Evolutionary conservation across 768 basidiomycete genomes (phyloP).

Genomic region (Candolleomyces efflorescens): DNA sequence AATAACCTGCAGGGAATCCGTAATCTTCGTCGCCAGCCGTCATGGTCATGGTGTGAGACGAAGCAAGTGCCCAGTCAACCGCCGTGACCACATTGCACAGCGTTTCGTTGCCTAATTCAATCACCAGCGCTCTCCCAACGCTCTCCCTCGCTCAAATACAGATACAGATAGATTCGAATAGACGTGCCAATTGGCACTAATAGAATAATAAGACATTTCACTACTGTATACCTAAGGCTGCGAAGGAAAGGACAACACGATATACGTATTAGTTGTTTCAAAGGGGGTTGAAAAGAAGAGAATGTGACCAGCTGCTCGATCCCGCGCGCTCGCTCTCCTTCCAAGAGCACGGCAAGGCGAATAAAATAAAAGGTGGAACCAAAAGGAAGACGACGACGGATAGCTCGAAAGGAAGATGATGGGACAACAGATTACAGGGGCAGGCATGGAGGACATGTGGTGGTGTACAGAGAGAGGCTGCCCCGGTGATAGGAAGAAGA

Average conservation of each 20-base stretch:
- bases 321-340: too few species aligned
- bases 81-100: not conserved
- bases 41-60: conserved; percentile 13
- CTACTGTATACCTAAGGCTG: not conserved
- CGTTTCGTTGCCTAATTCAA: too few species aligned
- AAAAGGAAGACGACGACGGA: not conserved
- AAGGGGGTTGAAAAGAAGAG: not conserved
- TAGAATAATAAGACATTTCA: not conserved
- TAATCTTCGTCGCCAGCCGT: conserved; percentile 25
- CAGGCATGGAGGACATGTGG: not conserved
- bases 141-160: not conserved
- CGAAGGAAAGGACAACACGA: not conserved
- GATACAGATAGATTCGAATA: not conserved
- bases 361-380: not conserved
- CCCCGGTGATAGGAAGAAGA: not conserved
- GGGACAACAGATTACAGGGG: not conserved
- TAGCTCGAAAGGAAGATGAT: not conserved
- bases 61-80: not conserved
- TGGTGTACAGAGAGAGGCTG: not conserved
- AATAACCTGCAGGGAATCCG: conserved; percentile 57
- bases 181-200: not conserved
- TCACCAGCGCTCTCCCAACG: not conserved
- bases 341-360: too few species aligned
- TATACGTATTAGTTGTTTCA: not conserved
- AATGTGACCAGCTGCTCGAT: not conserved